phyloP scores from a whole-genome alignment of 2,329 filamentous ascomycete genomes.

The Xenosphaeropsis pyriputrescens region DNA sequence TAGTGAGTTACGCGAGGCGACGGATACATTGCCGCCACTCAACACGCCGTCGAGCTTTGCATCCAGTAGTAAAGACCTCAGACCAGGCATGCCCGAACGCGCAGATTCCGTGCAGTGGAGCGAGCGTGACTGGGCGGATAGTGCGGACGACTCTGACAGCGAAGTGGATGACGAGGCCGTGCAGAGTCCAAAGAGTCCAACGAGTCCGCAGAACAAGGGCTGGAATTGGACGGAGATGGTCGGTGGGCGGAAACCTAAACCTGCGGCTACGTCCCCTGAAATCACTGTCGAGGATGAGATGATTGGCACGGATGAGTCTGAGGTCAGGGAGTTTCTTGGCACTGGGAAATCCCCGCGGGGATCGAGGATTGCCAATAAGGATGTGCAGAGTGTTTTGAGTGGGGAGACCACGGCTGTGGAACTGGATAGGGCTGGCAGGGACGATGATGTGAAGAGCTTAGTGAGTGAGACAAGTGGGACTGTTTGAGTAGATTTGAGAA shows the following conservation, averaged over 20 bases:
- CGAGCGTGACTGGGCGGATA: constrained; percentile 48
- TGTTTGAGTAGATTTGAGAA: too few species aligned
- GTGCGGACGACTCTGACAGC: constrained; percentile 28
- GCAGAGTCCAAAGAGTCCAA: constrained; percentile 10
- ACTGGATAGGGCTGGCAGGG: too few species aligned
- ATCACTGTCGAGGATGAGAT: too few species aligned
- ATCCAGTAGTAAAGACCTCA: neutral
- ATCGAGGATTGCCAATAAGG: too few species aligned
- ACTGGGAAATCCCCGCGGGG: too few species aligned
- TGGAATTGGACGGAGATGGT: constrained; percentile 43
- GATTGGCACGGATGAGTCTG: too few species aligned
- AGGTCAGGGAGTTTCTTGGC: too few species aligned
- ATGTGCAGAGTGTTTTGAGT: too few species aligned
- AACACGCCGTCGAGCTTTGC: constrained; percentile 1
- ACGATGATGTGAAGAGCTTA: too few species aligned
- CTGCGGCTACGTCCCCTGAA: too few species aligned
- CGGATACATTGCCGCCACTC: constrained; percentile 18
- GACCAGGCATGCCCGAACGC: constrained; percentile 5
- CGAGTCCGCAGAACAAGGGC: constrained; percentile 11
- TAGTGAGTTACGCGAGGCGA: constrained; percentile 31
- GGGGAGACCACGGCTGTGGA: too few species aligned
- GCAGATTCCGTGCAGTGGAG: constrained; percentile 49
- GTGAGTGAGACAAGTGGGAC: too few species aligned
- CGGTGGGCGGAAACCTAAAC: constrained; percentile 23
- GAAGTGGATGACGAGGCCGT: constrained; percentile 14